phyloP scores from a whole-genome alignment of 1,284 basidiomycete species.

The Omphalotus olearius region DNA sequence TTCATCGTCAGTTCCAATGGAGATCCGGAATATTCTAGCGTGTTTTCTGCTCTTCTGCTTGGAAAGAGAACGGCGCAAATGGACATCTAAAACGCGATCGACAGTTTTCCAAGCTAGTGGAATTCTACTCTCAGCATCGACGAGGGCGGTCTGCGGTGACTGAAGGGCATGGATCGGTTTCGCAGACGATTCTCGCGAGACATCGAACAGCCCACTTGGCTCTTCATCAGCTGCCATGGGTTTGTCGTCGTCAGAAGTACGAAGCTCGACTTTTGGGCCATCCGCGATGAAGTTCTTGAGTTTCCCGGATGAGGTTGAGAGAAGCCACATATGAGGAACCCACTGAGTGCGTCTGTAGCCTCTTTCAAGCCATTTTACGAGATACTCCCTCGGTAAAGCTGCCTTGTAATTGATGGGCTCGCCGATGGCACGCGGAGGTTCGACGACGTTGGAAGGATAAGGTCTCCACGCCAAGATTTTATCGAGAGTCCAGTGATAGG shows the following conservation, averaged over 20 bases:
- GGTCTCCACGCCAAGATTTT: slow-evolving; percentile 91
- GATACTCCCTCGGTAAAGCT: slow-evolving; percentile 77
- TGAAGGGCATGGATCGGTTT: slow-evolving; percentile 15
- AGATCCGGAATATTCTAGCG: slow-evolving; percentile 13
- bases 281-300: slow-evolving; percentile 73
- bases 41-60: slow-evolving; percentile 27
- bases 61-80: slow-evolving; percentile 46
- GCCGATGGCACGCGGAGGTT: slow-evolving; percentile 37
- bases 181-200: slow-evolving; percentile 27
- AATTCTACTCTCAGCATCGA: slow-evolving; percentile 67
- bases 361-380: slow-evolving; percentile 81
- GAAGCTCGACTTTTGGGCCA: slow-evolving; percentile 68
- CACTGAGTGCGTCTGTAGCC: slow-evolving; percentile 78
- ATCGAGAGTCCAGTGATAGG: slow-evolving; percentile 71
- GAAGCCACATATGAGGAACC: slow-evolving; percentile 90
- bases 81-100: slow-evolving; percentile 76
- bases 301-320: slow-evolving; percentile 55
- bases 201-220: slow-evolving; percentile 22
- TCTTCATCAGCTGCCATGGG: slow-evolving; percentile 24
- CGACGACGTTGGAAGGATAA: slow-evolving; percentile 57
- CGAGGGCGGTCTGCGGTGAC: slow-evolving; percentile 31
- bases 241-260: slow-evolving; percentile 41
- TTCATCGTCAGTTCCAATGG: slow-evolving; percentile 27
- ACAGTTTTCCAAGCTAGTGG: slow-evolving; percentile 74
- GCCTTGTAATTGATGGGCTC: slow-evolving; percentile 53